Evolutionary conservation across 2,329 filamentous ascomycete genomes (phyloP), one percentile per base, ranked within the genome.

Genomic region (Aspergillus pseudonomiae): DNA sequence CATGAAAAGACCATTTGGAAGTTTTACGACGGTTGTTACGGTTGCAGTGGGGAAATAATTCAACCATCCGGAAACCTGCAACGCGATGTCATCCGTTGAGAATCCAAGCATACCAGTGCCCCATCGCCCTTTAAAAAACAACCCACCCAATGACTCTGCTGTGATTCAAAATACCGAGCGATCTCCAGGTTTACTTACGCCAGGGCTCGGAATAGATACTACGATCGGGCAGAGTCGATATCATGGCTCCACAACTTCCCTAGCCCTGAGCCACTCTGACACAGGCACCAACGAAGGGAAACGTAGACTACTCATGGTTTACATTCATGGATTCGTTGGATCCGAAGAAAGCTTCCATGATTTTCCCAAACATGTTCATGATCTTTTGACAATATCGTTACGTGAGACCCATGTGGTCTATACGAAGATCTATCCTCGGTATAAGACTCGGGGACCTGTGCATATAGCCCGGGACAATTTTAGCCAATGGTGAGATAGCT

Each of bases 321-420:
- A 93, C 75, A 88, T 97, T 61, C 94, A 97, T 80, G 93, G 94
- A 65, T 97, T 96, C 79, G 90, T 95, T 84, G 93, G 94, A 58
- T 90, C 92, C 64, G 91, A 95, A 76, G 90, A 91, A 36, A 96
- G 91, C 63, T 97, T 97, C 74, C 87, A 89, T 65, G 92, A 90
- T 52, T 96, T 97, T 70, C 94, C 94, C 0, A 91, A 91, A 9
- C 93, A 97, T 79, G 86, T 97, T 4, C 94, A 97, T 76, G 86
- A 88, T 69, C 84, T 91, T 41, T 82, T 96, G 45, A 87, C 87
- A 14, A 82, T 86, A 10, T 83, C 89, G 0, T 79, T 97, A 14
- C 81, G 82, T 26, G 89, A 92, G 30, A 90, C 89, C 6, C 93
- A 96, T 80, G 85, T 90, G 41, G 88, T 97, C 0, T 92, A 96